Conservation (phyloP, 305 asterid genomes). For the Nicotiana rustica region DNA sequence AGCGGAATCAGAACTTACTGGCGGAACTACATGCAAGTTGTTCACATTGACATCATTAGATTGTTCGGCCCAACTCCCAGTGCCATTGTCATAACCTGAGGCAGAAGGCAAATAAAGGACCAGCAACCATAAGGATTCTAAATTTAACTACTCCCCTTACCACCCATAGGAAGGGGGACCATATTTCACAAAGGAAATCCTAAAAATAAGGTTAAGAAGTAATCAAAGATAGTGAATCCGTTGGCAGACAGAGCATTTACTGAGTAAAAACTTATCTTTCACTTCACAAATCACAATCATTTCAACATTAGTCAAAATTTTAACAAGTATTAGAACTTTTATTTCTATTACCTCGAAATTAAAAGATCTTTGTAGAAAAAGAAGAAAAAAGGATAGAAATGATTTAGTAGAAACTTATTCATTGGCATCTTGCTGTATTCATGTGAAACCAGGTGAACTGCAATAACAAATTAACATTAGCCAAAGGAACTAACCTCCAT, state of each 20-base stretch:
- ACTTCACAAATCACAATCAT: constrained; percentile 24
- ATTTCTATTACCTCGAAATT: constrained; percentile 17
- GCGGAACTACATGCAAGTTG: constrained; percentile 86
- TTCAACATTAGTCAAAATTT: constrained; percentile 9
- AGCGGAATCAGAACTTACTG: constrained; percentile 59
- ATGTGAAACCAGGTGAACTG: neutral
- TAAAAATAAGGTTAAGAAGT: constrained; percentile 5
- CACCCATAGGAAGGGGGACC: neutral
- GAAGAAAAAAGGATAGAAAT: neutral
- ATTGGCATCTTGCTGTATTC: constrained; percentile 9
- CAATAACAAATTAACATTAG: constrained; percentile 31
- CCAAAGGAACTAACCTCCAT: constrained; percentile 70
- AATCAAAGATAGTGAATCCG: constrained; percentile 22
- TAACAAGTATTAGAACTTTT: constrained; percentile 6
- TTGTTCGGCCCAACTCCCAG: constrained; percentile 81
- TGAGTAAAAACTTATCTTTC: neutral
- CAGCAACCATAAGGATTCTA: neutral
- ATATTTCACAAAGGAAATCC: neutral
- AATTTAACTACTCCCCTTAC: neutral
- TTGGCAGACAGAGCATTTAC: constrained; percentile 4
- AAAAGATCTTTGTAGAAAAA: no score
- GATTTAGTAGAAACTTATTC: constrained; percentile 21
- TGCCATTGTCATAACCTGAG: constrained; percentile 85
- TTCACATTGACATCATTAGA: constrained; percentile 77
- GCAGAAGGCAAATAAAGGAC: constrained; percentile 37